Conservation (phyloP, 169 alveolate genomes). For the Cryptosporidium tyzzeri region DNA sequence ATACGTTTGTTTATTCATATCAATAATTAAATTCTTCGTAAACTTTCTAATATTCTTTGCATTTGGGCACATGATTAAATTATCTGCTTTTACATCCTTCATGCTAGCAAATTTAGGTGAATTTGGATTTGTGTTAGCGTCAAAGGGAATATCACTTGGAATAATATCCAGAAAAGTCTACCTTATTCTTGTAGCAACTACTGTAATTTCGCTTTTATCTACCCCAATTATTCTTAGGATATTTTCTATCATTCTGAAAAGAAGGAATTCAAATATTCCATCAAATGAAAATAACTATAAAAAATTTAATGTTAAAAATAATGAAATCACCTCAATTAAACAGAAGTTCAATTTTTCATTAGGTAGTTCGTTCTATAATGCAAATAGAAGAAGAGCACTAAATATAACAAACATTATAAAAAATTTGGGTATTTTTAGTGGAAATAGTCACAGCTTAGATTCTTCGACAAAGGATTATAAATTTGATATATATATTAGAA, state of each 20-base stretch:
- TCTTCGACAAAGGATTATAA: conserved; percentile 8
- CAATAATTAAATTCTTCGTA: conserved; percentile 35
- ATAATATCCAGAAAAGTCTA: conserved; percentile 67
- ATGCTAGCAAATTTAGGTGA: conserved; percentile 72
- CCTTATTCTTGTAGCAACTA: conserved; percentile 53
- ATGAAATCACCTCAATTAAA: neutral
- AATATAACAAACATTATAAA: conserved; percentile 24
- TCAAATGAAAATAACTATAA: conserved; percentile 18
- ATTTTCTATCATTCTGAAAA: conserved; percentile 2
- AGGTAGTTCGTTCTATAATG: neutral
- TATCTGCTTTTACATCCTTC: conserved; percentile 49
- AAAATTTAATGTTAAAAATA: neutral
- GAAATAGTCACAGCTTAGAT: neutral
- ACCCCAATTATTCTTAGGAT: conserved; percentile 54
- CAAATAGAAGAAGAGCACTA: neutral
- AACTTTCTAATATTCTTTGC: conserved; percentile 34
- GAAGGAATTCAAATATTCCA: neutral
- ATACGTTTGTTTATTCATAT: conserved; percentile 42
- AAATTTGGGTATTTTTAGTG: neutral
- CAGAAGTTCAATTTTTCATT: neutral
- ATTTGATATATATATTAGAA: conserved; percentile 22
- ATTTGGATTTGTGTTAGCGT: conserved; percentile 74
- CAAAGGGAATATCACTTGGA: conserved; percentile 60
- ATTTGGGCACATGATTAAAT: conserved; percentile 26
- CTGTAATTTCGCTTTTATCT: conserved; percentile 54